Percentiles rank a stretch among this genome's conserved stretches.
These are phyloP conservation scores for Saturnispora silvae DNA, from an alignment of 805 yeast genomes.

Conservation along the genomic window DNA sequence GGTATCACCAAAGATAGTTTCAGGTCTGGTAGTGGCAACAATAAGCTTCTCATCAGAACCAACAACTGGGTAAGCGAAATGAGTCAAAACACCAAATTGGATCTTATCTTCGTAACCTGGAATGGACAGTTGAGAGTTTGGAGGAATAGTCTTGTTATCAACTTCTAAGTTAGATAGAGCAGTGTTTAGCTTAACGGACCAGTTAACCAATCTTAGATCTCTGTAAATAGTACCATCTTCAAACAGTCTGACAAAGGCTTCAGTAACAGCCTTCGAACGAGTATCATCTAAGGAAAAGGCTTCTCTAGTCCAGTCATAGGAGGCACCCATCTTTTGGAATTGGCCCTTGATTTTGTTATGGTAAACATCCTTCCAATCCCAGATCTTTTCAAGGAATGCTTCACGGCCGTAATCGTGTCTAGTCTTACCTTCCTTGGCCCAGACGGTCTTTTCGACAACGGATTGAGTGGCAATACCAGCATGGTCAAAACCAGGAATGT, in stretches of 20 bases:
- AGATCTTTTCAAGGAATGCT: slow-evolving; percentile 73
- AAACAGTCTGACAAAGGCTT: slow-evolving; percentile 83
- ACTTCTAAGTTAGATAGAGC: slow-evolving; percentile 95
- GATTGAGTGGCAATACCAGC: slow-evolving; percentile 99
- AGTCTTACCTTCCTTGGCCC: slow-evolving; percentile 80
- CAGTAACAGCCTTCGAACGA: slow-evolving; percentile 69
- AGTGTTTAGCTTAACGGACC: slow-evolving; percentile 92
- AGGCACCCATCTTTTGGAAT: slow-evolving; percentile 82
- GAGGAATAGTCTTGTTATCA: slow-evolving; percentile 80
- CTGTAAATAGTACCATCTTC: slow-evolving; percentile 95
- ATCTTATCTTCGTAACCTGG: slow-evolving; percentile 87
- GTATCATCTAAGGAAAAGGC: slow-evolving; percentile 84
- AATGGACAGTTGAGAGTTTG: slow-evolving; percentile 68
- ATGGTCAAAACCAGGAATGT: slow-evolving; percentile 95
- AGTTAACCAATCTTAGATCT: slow-evolving; percentile 85
- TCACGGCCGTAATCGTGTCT: slow-evolving; percentile 96
- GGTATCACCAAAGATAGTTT: slow-evolving; percentile 95
- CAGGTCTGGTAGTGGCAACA: slow-evolving; percentile 98
- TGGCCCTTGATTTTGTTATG: slow-evolving; percentile 78
- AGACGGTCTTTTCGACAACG: slow-evolving; percentile 90
- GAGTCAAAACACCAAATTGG: slow-evolving; percentile 96
- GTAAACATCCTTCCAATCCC: slow-evolving; percentile 98
- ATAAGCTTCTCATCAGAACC: slow-evolving; percentile 75
- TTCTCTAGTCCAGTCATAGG: slow-evolving; percentile 93
- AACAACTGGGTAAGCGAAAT: slow-evolving; percentile 84